Evolutionary conservation across 345 rosid genomes (phyloP).

Genomic region (Stellera chamaejasme): DNA sequence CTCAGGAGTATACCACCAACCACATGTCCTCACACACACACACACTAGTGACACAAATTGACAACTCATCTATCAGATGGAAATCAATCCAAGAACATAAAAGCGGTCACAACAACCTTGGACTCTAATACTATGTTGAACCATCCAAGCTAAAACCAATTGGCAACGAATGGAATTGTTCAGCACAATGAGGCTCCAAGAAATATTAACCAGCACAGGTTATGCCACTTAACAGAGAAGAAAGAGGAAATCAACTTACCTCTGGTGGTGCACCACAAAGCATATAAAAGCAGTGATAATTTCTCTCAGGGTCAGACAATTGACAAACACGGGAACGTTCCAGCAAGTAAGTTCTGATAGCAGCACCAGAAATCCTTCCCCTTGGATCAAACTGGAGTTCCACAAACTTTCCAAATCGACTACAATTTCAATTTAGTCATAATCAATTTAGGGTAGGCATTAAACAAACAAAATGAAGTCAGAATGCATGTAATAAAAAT

Average conservation of each 20-base stretch:
- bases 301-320: conserved; percentile 97
- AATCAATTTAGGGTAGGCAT: conserved; percentile 12
- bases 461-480: conserved; percentile 12
- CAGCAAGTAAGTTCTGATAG: conserved; percentile 87
- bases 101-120: no score
- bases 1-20: no score
- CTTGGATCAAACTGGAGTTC: conserved; percentile 81
- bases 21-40: no score
- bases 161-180: no score
- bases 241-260: conserved; percentile 32
- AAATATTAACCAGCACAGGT: no score
- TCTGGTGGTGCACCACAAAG: conserved; percentile 88
- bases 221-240: neutral
- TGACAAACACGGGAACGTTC: conserved; percentile 99
- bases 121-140: no score
- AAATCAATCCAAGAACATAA: no score
- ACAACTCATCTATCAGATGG: no score
- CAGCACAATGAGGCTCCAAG: no score
- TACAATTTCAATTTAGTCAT: conserved; percentile 24
- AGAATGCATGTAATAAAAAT: conserved; percentile 2
- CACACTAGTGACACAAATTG: no score
- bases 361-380: conserved; percentile 97
- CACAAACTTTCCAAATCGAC: conserved; percentile 99
- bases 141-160: no score
- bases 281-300: conserved; percentile 98